These are phyloP conservation scores for Sclerotinia trifoliorum DNA, from an alignment of 2,329 filamentous ascomycete species.

Conservation along the genomic window DNA sequence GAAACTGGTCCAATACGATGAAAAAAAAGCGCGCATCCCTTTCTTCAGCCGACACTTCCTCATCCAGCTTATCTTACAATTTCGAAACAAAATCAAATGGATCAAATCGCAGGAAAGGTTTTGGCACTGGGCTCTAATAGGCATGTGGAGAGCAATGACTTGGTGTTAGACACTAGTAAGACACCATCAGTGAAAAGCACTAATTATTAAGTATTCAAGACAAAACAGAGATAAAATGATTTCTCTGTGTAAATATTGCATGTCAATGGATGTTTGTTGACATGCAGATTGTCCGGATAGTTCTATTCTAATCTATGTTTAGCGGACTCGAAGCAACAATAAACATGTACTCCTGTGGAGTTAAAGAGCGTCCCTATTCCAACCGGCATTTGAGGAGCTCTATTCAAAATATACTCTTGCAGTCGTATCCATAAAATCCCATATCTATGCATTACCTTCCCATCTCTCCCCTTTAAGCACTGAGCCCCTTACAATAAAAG, in stretches of 20 bases:
- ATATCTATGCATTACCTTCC: background rate
- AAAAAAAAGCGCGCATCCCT: conserved; percentile 7
- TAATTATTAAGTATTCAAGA: background rate
- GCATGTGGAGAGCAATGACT: background rate
- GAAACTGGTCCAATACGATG: conserved; percentile 26
- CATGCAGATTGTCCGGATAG: background rate
- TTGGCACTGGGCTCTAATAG: background rate
- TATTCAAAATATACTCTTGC: no score
- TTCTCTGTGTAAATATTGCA: no score
- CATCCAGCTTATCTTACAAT: background rate
- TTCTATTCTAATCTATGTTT: background rate
- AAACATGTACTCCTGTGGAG: background rate
- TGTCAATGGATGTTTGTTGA: background rate
- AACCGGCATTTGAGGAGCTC: no score
- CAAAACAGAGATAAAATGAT: background rate
- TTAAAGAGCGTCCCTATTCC: no score
- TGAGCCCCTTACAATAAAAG: background rate
- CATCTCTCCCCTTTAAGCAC: background rate
- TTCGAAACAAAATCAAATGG: background rate
- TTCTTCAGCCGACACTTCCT: no score
- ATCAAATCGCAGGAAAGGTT: background rate
- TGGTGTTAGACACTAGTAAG: background rate
- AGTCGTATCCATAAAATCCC: no score
- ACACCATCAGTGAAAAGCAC: background rate
- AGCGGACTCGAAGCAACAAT: background rate